phyloP scores from a whole-genome alignment of 768 basidiomycete genomes.

The Obba rivulosa region DNA sequence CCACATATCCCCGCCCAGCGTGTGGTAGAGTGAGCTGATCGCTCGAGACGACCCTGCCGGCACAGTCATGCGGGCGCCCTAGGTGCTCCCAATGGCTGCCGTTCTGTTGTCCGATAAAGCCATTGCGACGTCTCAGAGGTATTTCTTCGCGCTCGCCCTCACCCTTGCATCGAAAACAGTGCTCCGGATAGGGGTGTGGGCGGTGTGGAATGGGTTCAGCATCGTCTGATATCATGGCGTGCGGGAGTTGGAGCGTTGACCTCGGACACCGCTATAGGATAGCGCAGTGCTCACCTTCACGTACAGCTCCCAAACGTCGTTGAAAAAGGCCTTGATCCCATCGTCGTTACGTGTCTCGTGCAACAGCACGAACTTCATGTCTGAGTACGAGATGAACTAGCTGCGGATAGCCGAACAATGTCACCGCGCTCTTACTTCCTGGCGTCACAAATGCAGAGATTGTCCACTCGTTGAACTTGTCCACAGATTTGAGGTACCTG shows the following conservation, averaged over 20 bases:
- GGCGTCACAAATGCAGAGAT: slow-evolving; percentile 95
- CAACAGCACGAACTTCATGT: slow-evolving; percentile 90
- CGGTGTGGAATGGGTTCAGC: slow-evolving; percentile 95
- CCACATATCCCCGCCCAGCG: too few relatives aligned
- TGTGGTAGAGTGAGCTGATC: not conserved
- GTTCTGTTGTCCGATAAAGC: not conserved
- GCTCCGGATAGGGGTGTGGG: slow-evolving; percentile 79
- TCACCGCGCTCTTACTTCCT: slow-evolving; percentile 60
- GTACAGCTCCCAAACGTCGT: slow-evolving; percentile 96
- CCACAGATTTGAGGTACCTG: slow-evolving; percentile 94
- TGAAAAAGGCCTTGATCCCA: slow-evolving; percentile 88
- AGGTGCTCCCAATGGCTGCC: not conserved
- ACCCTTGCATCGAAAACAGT: slow-evolving; percentile 79
- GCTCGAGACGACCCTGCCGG: not conserved
- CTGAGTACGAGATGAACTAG: slow-evolving; percentile 36
- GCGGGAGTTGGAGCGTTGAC: slow-evolving; percentile 5
- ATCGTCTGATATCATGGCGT: slow-evolving; percentile 50
- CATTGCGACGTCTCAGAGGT: slow-evolving; percentile 39
- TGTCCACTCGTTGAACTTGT: slow-evolving; percentile 99
- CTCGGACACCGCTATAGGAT: slow-evolving; percentile 4
- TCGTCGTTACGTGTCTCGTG: slow-evolving; percentile 98
- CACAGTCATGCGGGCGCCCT: not conserved
- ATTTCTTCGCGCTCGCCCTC: slow-evolving; percentile 79
- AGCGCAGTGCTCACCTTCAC: slow-evolving; percentile 65
- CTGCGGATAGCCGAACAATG: not conserved